A percentile compares a stretch with the other conserved stretches of the same genome.
Conservation (phyloP, 2,329 filamentous ascomycete genomes). For the Beauveria varroae region DNA sequence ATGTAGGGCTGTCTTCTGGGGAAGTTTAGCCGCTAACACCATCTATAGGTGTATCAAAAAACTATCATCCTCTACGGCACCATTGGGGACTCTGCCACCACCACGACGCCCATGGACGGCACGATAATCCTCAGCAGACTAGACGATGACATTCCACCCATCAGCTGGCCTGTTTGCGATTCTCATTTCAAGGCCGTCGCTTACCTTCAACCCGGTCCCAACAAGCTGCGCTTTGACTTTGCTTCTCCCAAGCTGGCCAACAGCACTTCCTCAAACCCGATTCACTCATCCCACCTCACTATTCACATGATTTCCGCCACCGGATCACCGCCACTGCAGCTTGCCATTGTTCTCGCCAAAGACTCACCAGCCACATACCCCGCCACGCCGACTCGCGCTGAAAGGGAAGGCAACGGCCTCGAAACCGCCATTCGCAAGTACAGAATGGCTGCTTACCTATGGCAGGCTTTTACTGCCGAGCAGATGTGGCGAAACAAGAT, state of each 20-base stretch:
- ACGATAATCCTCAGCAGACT: slow-evolving; percentile 70
- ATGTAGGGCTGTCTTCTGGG: neutral
- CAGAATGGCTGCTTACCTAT: slow-evolving; percentile 89
- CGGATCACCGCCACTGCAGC: slow-evolving; percentile 74
- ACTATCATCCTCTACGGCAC: slow-evolving; percentile 74
- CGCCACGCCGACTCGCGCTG: slow-evolving; percentile 64
- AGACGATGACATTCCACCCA: slow-evolving; percentile 77
- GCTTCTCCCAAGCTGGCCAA: slow-evolving; percentile 71
- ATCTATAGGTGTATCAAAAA: slow-evolving; percentile 76
- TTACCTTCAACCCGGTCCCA: slow-evolving; percentile 85
- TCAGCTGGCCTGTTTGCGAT: slow-evolving; percentile 78
- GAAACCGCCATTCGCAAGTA: slow-evolving; percentile 82
- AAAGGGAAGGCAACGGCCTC: slow-evolving; percentile 74
- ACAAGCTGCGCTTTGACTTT: slow-evolving; percentile 83
- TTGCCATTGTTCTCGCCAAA: slow-evolving; percentile 79
- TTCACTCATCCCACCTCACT: slow-evolving; percentile 73
- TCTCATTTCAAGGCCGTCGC: slow-evolving; percentile 89
- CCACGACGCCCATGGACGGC: slow-evolving; percentile 66
- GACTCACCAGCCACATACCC: slow-evolving; percentile 86
- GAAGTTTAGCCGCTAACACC: neutral
- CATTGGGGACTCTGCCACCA: slow-evolving; percentile 63
- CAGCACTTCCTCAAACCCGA: slow-evolving; percentile 55
- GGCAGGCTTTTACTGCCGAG: slow-evolving; percentile 95
- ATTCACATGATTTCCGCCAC: slow-evolving; percentile 80
- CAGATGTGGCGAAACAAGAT: slow-evolving; percentile 90